Evolutionary conservation across 1,139 yeast species (phyloP).

Genomic region (Kluyveromyces marxianus): DNA sequence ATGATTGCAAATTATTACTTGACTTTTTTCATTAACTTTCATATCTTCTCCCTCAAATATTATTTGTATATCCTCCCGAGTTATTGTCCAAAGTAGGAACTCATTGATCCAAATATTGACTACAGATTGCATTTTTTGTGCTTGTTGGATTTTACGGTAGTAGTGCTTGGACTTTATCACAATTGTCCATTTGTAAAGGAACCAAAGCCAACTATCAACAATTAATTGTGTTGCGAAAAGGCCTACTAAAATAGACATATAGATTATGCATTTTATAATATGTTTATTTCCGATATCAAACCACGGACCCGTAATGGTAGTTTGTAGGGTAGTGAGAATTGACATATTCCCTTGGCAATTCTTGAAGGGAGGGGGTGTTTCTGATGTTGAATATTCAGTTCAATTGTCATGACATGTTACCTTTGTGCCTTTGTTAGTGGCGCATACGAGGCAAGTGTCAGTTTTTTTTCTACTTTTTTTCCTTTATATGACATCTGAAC

Average conservation of each 20-base stretch:
- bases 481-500: not conserved
- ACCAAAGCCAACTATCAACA: conserved; percentile 2
- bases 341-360: conserved; percentile 11
- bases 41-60: conserved; percentile 1
- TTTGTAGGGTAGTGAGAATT: conserved; percentile 14
- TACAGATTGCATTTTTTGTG: conserved; percentile 1
- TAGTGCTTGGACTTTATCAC: conserved; percentile 1
- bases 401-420: not conserved
- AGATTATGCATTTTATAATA: conserved; percentile 1
- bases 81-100: conserved; percentile 1
- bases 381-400: not conserved
- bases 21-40: not conserved
- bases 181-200: conserved; percentile 2
- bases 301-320: conserved; percentile 17
- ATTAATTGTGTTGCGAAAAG: not conserved
- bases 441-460: too few relatives aligned
- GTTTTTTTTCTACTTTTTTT: too few relatives aligned
- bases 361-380: not conserved
- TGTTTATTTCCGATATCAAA: conserved; percentile 1
- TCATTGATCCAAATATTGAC: conserved; percentile 2
- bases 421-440: too few relatives aligned
- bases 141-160: not conserved
- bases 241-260: not conserved
- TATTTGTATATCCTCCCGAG: conserved; percentile 4
- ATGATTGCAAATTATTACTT: conserved; percentile 25